A percentile compares a stretch with the other conserved stretches of the same genome.
Evolutionary conservation across 805 yeast species (phyloP).

Genomic region (Aciculoconidium aculeatum): DNA sequence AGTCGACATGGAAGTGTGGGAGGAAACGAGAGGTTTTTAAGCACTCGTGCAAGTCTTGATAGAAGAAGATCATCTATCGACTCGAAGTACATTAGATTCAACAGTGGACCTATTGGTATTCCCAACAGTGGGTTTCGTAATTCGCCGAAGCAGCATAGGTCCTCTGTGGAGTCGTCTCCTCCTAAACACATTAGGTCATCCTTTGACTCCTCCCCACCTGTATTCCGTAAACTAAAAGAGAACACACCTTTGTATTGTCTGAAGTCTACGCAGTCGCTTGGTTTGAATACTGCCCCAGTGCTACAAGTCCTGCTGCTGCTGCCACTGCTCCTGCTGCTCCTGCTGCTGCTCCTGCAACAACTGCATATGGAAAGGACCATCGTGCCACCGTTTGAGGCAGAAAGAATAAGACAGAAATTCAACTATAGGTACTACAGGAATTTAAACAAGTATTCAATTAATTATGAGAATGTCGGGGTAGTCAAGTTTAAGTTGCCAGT

Average conservation of each 20-base stretch:
- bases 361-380: conserved; percentile 1
- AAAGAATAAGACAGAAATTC: conserved; percentile 15
- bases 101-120: neutral
- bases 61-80: conserved; percentile 31
- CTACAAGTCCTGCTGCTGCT: no score
- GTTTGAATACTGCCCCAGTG: no score
- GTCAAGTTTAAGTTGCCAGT: conserved; percentile 51
- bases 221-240: conserved; percentile 1
- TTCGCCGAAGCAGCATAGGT: no score
- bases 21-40: conserved; percentile 12
- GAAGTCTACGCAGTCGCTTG: no score
- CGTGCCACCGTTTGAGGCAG: conserved; percentile 3
- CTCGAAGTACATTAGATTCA: conserved; percentile 19
- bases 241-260: no score
- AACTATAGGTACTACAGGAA: conserved; percentile 39
- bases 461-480: conserved; percentile 31
- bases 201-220: conserved; percentile 6
- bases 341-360: no score
- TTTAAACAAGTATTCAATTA: conserved; percentile 24
- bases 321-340: no score
- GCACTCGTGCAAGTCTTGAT: conserved; percentile 15
- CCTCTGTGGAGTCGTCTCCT: no score
- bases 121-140: conserved; percentile 6
- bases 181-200: conserved; percentile 3
- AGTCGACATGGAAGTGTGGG: conserved; percentile 19